Base-by-base conservation (phyloP, 768 basidiomycete species). In the Psilocybe cubensis region DNA sequence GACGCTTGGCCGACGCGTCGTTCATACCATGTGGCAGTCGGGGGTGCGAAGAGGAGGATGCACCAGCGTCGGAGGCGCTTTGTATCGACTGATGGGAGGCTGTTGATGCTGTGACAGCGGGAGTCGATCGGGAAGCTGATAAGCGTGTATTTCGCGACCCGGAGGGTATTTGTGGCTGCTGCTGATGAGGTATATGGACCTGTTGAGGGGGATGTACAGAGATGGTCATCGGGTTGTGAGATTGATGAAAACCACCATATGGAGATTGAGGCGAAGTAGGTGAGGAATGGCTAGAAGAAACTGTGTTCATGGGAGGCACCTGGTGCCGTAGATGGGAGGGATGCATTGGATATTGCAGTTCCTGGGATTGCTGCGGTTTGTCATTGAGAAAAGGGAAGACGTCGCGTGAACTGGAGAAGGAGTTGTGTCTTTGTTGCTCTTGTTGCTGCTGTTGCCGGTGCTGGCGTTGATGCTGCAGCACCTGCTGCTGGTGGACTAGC, bases 371-470 rank as follows among this genome's bases (percentile, higher is more conserved):
- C 35, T 58, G 54, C 11, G 59, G 49, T 45, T 67, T 70, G 41
- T 46, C 54, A 40, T 61, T 66, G 33, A 67, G 61, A 54, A 66
- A 69, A 5, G 66, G 68, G 52, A 73, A 70, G 9, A 64, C 43
- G 24, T 72, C 67, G 44, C 57, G 58, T 20, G 56, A 38, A 33
- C 59, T 40, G 17, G 62, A 58, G 53, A 59, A 52, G 28, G 61
- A 46, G 52, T 53, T 52, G 21, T 64, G 60, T 25, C 56, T 52
- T 17, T 61, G 59, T 31, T 44, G 56, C 11, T 63, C 54, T 31
- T 64, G 62, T n/a, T 64, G 64, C 20, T 60, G 64, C 24, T 62
- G 64, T 40, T 58, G 63, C 44, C 63, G 65, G 27, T 66, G 66
- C 28, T 58, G 56, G 23, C 62, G 64, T 24, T 67, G 68, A 25